Percentiles rank a stretch among this genome's conserved stretches.
Evolutionary conservation across 805 yeast genomes (phyloP).

Genomic region (Lachancea quebecensis): DNA sequence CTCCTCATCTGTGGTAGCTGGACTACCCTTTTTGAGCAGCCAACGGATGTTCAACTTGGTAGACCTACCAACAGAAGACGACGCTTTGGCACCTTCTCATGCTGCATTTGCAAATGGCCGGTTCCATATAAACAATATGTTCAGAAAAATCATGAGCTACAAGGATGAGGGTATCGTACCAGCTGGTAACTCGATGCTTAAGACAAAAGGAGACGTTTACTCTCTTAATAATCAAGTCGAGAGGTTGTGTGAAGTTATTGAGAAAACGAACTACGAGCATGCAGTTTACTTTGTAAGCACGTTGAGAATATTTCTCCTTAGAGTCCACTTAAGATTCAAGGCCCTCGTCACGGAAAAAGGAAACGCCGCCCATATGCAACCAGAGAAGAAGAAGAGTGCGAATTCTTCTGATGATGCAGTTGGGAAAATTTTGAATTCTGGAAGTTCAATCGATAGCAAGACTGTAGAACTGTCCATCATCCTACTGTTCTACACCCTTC

Average conservation of each 20-base stretch:
- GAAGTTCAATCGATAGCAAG: slow-evolving; percentile 12
- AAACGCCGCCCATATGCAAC: neutral
- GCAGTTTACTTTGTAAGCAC: slow-evolving; percentile 21
- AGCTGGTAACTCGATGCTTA: slow-evolving; percentile 5
- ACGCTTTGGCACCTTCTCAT: slow-evolving; percentile 6
- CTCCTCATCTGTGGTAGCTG: slow-evolving; percentile 27
- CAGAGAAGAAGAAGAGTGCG: too few species aligned
- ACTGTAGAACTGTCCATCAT: slow-evolving; percentile 19
- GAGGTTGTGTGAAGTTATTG: slow-evolving; percentile 9
- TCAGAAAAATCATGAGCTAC: slow-evolving; percentile 18
- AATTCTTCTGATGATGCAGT: too few species aligned
- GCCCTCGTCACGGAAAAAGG: slow-evolving; percentile 11
- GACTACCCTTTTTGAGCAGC: slow-evolving; percentile 21
- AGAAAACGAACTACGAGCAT: slow-evolving; percentile 2
- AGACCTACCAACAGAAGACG: slow-evolving; percentile 8
- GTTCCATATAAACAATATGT: slow-evolving; percentile 17
- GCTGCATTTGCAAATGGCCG: slow-evolving; percentile 23
- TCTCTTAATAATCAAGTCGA: slow-evolving; percentile 12
- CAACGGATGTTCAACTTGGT: slow-evolving; percentile 9
- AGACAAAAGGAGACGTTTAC: slow-evolving; percentile 5
- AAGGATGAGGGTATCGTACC: slow-evolving; percentile 8
- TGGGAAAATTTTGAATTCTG: neutral
- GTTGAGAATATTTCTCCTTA: slow-evolving; percentile 19
- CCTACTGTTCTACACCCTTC: slow-evolving; percentile 19
- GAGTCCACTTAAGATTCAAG: slow-evolving; percentile 21